Base-by-base conservation (phyloP, 192 early-diverging fungal species). In the Rhizophlyctis rosea region DNA sequence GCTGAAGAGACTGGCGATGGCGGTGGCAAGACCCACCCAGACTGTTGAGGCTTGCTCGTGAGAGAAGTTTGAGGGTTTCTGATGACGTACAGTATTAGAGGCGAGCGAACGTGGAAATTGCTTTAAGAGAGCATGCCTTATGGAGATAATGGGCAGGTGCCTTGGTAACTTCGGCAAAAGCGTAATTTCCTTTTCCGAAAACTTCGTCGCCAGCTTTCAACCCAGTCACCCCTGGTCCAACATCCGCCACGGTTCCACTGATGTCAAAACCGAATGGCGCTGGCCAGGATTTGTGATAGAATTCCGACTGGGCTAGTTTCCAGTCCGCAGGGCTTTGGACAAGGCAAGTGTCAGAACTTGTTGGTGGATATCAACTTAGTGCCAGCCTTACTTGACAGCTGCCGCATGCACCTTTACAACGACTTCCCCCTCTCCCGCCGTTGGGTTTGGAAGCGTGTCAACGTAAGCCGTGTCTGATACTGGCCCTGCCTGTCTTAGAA, bases 1-100 rank as follows among this genome's bases (percentile, higher is more conserved):
- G 24, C 39, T 18, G 36, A 68, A 68, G 3, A 62, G 29, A 23
- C 36, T 50, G 18, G 31, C 21, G 14, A 62, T 49, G 25, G 67
- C 47, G 3, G 67, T 68, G 11, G 23, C 11, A 0, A 68, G 9
- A 3, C 51, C 67, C n/a, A 5, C 30, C 1, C 25, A 23, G 28
- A 62, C n/a, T 1, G 60, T 62, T 13, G 67, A 48, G 11, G 59
- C 67, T 50, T 68, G 34, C 23, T 68, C 59, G 50, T 54, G 47
- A 0, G 67, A 56, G 3, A 68, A 39, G 36, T 61, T 62, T 30
- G 48, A 30, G 24, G 67, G 60, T 27, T 56, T 62, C 34, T 44
- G 7, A n/a, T n/a, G n/a, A n/a, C n/a, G n/a, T n/a, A n/a, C n/a
- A n/a, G n/a, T n/a, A n/a, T n/a, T n/a, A n/a, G n/a, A n/a, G n/a